phyloP scores from a whole-genome alignment of 78 protist species.

The Guillardia theta region DNA sequence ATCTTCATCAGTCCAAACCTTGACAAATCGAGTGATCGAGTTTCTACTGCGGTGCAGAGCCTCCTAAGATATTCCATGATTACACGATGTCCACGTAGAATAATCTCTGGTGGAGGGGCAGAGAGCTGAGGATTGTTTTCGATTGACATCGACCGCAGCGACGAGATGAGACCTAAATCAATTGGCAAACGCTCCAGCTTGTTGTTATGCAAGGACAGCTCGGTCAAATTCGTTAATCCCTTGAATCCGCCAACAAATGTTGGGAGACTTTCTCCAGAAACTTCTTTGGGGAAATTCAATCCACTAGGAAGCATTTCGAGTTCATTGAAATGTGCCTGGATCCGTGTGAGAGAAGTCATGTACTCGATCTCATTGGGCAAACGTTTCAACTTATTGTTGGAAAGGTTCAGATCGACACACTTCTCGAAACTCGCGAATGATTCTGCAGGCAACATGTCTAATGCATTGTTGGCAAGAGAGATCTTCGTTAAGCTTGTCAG shows the following conservation, averaged over 20 bases:
- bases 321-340: neutral
- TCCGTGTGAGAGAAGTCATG: neutral
- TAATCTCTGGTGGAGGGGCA: constrained; percentile 6
- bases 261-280: neutral
- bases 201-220: constrained; percentile 13
- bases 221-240: neutral
- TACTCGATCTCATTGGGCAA: neutral
- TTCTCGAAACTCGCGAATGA: neutral
- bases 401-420: neutral
- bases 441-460: neutral
- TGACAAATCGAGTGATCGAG: neutral
- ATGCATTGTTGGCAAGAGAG: neutral
- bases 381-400: neutral
- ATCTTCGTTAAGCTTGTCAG: neutral
- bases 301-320: neutral
- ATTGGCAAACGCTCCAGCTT: neutral
- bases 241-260: neutral
- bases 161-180: neutral
- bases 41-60: neutral
- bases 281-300: neutral
- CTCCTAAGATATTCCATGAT: neutral
- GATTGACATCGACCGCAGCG: neutral
- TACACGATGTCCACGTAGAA: neutral
- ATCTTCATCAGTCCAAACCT: neutral
- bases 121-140: neutral